phyloP scores from a whole-genome alignment of 1,284 basidiomycete species.

The Papiliotrema nemorosa region DNA sequence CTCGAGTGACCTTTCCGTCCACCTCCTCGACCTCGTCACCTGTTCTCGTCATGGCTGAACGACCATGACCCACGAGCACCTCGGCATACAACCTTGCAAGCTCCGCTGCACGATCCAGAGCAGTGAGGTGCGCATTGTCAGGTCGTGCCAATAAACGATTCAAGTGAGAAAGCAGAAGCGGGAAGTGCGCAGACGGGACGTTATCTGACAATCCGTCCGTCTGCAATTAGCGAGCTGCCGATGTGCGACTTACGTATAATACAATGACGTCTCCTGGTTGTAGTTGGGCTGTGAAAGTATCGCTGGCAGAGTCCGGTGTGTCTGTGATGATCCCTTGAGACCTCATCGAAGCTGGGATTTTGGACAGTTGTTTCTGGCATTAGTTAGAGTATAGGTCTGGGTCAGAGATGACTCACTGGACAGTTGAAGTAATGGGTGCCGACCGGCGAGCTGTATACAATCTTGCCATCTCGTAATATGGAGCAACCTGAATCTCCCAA shows the following conservation, averaged over 20 bases:
- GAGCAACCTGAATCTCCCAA: constrained; percentile 49
- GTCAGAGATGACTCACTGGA: constrained; percentile 31
- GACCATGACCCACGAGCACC: constrained; percentile 49
- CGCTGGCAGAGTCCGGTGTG: constrained; percentile 36
- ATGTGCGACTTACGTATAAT: constrained; percentile 40
- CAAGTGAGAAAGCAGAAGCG: constrained; percentile 32
- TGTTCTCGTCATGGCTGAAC: constrained; percentile 46
- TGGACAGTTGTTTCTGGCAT: constrained; percentile 38
- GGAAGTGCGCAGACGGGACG: constrained; percentile 49
- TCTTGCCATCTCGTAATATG: constrained; percentile 41
- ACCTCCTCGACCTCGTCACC: constrained; percentile 33
- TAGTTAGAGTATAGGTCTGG: constrained; percentile 1
- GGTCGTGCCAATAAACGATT: constrained; percentile 29
- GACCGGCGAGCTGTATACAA: constrained; percentile 32
- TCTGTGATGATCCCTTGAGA: constrained; percentile 17
- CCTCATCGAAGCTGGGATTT: constrained; percentile 25
- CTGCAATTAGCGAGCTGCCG: constrained; percentile 19
- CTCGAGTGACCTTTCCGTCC: constrained; percentile 14
- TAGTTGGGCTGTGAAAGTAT: constrained; percentile 37
- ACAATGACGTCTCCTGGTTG: constrained; percentile 46
- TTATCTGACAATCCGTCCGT: constrained; percentile 59
- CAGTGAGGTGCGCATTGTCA: constrained; percentile 32
- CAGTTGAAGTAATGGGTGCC: constrained; percentile 52
- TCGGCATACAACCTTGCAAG: constrained; percentile 48
- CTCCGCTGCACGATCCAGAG: constrained; percentile 33